Base-by-base conservation (phyloP, 2,329 filamentous ascomycete genomes). In the Aspergillus puulaauensis region DNA sequence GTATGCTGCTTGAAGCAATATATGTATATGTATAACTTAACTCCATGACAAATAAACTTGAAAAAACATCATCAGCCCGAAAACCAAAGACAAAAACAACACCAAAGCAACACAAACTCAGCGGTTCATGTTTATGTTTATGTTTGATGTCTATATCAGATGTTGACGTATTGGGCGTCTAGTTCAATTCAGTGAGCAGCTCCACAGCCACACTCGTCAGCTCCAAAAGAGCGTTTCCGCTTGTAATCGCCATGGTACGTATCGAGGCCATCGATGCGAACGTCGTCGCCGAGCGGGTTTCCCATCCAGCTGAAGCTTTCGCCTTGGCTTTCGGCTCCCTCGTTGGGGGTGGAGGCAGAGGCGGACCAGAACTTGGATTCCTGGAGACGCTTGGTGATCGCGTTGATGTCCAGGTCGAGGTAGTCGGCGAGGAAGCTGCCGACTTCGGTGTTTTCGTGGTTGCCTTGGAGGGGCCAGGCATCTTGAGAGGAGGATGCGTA, bases 371-470 rank as follows among this genome's bases (percentile, higher is more conserved):
- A 63, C 35, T 58, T 60, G 5, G 67, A 62, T 4, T 67, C 58
- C 65, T 80, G 83, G 45, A 99, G 77, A 73, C 95, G 87, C 68
- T 85, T 79, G 1, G 93, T 97, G 55, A 98, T 86, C 33, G 81
- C 80, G 1, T 90, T 84, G 2, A 96, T 85, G 70, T 97, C 88
- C 1, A 98, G 85, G 49, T 84, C 84, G 0, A 99, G 83, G 69
- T 95, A 99, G 8, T 86, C 79, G 7, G 86, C 80, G 57, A 99
- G 76, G 73, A 97, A 99, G 45, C 83, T 79, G 35, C 95, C 95
- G 1, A 99, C 83, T 24, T 98, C 92, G 0, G 88, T 98, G 72
- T 99, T 99, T 79, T 99, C 95, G 54, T 96, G 88, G 73, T 98
- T 98, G 7, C 93, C 93, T 3, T 85, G 79, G 6, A 96, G 80